Evolutionary conservation across 106 monocot species (phyloP), one percentile per base, ranked within the genome.

Genomic region (Phalaenopsis aphrodite): DNA sequence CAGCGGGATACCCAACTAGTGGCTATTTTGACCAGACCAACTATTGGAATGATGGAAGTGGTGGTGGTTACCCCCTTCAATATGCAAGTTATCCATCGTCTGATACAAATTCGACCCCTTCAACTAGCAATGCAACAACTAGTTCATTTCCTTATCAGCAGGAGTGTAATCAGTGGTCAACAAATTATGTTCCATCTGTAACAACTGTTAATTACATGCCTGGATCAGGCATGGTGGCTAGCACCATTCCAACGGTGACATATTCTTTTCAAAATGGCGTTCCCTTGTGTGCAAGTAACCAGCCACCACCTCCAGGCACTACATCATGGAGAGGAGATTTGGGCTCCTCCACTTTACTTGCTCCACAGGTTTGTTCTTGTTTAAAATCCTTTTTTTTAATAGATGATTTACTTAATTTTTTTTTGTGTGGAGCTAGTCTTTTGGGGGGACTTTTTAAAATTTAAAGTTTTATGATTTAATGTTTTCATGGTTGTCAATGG

Each of bases 281-380:
- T 18, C 89, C 90, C 78, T 79, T 85, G 24, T 85, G 84, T 87
- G 71, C 84, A 38, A 94, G 66, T 81, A 94, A 56, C 76, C 97
- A 98, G 79, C 97, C 97, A 43, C 97, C 97, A 65, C 97, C 97
- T 69, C 97, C 97, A 72, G 97, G 97, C n/a, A 98, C 94, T 75
- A 88, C 97, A 48, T 86, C 94, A 38, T 97, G 97, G 97, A 88
- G 87, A 84, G 81, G 75, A 37, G 87, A 94, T 81, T 64, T 85
- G 78, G 66, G 72, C 36, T 23, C 85, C 6, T 79, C 88, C 77
- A 49, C 39, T 46, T 79, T 86, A 19, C 71, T 90, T 87, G 69
- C 83, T 84, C 42, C 85, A 66, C 88, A 94, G 92, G 97, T 98
- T 82, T 83, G 72, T 61, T 65, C 75, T 36, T 73, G 39, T 69